These are phyloP conservation scores for Bipolaris victoriae DNA, from an alignment of 2,329 filamentous ascomycete genomes.

Conservation along the genomic window DNA sequence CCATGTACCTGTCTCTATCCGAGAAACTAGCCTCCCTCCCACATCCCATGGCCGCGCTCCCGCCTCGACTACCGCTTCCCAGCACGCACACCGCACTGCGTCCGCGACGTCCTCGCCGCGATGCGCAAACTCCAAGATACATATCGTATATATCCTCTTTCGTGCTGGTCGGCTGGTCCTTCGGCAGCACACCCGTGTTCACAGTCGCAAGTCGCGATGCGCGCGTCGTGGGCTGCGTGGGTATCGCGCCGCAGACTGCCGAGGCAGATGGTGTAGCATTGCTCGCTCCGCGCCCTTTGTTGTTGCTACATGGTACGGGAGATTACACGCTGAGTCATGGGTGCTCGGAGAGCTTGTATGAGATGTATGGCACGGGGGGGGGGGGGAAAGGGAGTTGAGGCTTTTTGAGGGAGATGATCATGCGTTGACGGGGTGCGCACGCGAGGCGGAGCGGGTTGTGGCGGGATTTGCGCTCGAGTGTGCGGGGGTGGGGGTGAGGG, in stretches of 20 bases:
- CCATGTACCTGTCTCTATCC: constrained; percentile 1
- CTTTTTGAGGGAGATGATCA: constrained; percentile 8
- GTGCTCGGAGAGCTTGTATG: not conserved
- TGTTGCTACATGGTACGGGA: constrained; percentile 5
- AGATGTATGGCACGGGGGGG: not conserved
- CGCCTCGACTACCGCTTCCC: constrained; percentile 9
- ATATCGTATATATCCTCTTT: not conserved
- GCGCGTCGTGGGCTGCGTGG: constrained; percentile 4
- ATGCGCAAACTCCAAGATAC: constrained; percentile 2
- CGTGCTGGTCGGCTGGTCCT: constrained; percentile 8
- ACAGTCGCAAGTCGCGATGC: not conserved
- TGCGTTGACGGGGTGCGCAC: constrained; percentile 2
- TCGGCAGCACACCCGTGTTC: constrained; percentile 6
- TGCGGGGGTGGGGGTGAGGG: not conserved
- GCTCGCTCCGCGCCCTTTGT: not conserved
- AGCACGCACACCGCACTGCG: constrained; percentile 3
- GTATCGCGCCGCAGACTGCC: constrained; percentile 5
- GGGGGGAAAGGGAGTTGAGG: not conserved
- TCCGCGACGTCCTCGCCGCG: constrained; percentile 3
- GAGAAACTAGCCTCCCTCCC: constrained; percentile 1
- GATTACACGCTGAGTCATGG: not conserved
- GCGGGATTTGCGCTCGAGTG: constrained; percentile 1
- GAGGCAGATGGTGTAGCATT: constrained; percentile 2
- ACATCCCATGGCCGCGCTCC: not conserved
- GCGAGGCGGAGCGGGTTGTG: constrained; percentile 6